phyloP scores from a whole-genome alignment of 129 eudicot species.

The Chrysanthemum seticuspe region DNA sequence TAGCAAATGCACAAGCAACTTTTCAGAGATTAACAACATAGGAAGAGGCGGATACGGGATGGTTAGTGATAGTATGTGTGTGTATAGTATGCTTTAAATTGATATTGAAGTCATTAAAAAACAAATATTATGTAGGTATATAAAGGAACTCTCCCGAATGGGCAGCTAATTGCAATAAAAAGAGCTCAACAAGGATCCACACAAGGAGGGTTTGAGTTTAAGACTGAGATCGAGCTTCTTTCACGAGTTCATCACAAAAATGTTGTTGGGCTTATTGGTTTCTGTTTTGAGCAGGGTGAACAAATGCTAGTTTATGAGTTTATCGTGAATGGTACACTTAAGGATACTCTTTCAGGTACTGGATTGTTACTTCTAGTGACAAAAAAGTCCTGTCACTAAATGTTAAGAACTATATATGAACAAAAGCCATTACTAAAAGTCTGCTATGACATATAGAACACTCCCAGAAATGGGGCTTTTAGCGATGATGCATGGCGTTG shows the following conservation, averaged over 20 bases:
- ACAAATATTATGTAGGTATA: conserved; percentile 45
- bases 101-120: background rate
- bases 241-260: conserved; percentile 77
- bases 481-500: no score
- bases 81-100: background rate
- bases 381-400: no score
- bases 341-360: conserved; percentile 53
- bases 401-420: no score
- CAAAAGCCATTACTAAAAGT: no score
- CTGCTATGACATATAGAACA: no score
- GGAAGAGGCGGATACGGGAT: conserved; percentile 80
- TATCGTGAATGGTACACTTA: conserved; percentile 54
- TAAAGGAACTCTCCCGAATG: conserved; percentile 54
- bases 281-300: conserved; percentile 67
- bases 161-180: conserved; percentile 64
- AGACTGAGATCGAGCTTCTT: conserved; percentile 77
- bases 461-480: no score
- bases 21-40: conserved; percentile 46
- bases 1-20: conserved; percentile 52
- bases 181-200: conserved; percentile 58
- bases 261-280: conserved; percentile 61
- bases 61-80: conserved; percentile 31
- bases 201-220: conserved; percentile 63
- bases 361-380: no score
- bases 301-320: conserved; percentile 73